Evolutionary conservation across 2,329 filamentous ascomycete species (phyloP), one percentile per base, ranked within the genome.

Genomic region (Tolypocladium cylindrosporum): DNA sequence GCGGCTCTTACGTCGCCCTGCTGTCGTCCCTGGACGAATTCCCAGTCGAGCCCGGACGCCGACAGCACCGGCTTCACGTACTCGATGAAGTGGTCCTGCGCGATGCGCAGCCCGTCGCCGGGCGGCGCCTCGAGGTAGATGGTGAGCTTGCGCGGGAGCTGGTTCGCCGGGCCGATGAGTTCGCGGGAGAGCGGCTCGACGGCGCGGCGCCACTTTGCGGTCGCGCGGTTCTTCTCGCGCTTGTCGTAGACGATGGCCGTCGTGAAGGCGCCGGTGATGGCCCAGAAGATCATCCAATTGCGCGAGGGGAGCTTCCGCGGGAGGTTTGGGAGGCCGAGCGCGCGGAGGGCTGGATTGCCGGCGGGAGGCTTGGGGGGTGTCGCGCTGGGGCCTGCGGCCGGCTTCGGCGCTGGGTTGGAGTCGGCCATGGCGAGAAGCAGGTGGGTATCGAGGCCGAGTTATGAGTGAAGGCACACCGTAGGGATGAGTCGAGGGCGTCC

Each of bases 231-330:
- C 79, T 93, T 96, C 75, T 97, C 88, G 60, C 90, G 87, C 68
- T 90, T 90, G 74, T 99, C 94, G 78, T 99, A 97, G 69, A 94
- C 82, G 58, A 97, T 81, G 56, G 91, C 89, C 19, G 84, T 85
- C 7, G 90, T 85, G 69, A 96, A 88, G 53, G 89, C 84, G 56
- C 87, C 87, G 13, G 88, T 87, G 57, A 97, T 72, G 53, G 88
- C 80, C 73, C 92, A 85, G 77, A 99, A 99, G 68, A 99, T 97
- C 75, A 94, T 85, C 94, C 94, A 99, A 72, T 97, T 97, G 61
- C 94, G 89, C 21, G 93, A 97, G 9, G 94, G 94, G 21, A 99
- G 84, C 73, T 86, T 91, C 65, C 86, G 82, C 60, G 89, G 88
- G 61, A 97, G 83, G 64, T 87, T 89, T 55, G 93, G 93, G 59